Percentiles rank a stretch among this genome's conserved stretches.
Evolutionary conservation across 305 asterid genomes (phyloP).

Genomic region (Solanum hybrid): DNA sequence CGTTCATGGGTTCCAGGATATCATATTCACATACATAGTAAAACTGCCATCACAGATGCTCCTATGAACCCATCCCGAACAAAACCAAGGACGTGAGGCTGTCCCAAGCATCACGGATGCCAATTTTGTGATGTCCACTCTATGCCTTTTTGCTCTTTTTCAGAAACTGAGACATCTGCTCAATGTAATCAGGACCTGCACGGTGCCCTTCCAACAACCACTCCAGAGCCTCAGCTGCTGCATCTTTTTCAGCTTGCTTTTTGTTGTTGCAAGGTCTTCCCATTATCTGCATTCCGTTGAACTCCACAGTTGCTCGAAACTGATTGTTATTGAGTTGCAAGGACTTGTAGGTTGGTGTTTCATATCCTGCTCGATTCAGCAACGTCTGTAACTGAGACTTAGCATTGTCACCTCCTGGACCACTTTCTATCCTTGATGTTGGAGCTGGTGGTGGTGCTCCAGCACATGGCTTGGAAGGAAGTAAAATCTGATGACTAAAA

Average conservation of each 20-base stretch:
- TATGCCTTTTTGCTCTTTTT: slow-evolving; percentile 76
- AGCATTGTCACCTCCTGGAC: slow-evolving; percentile 91
- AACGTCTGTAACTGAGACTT: slow-evolving; percentile 85
- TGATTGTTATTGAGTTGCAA: slow-evolving; percentile 49
- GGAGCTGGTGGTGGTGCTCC: slow-evolving; percentile 24
- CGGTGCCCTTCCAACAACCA: slow-evolving; percentile 61
- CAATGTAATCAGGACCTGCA: slow-evolving; percentile 36
- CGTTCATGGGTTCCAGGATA: neutral
- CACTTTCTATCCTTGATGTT: slow-evolving; percentile 38
- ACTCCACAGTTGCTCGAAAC: slow-evolving; percentile 56
- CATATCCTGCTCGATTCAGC: slow-evolving; percentile 78
- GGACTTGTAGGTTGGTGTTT: slow-evolving; percentile 59
- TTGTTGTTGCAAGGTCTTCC: slow-evolving; percentile 80
- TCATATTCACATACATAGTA: neutral
- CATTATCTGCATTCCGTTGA: slow-evolving; percentile 59
- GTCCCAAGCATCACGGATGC: neutral
- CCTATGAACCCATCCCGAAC: neutral
- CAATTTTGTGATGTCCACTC: slow-evolving; percentile 1
- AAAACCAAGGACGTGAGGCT: neutral
- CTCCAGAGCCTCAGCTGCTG: slow-evolving; percentile 85
- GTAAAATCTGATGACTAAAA: slow-evolving; percentile 41
- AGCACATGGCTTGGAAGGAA: slow-evolving; percentile 25
- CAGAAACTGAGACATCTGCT: slow-evolving; percentile 56
- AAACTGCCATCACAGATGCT: neutral
- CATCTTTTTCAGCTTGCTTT: slow-evolving; percentile 93